Conservation (phyloP, 2,329 filamentous ascomycete species). For the Botrytis hyacinthi region DNA sequence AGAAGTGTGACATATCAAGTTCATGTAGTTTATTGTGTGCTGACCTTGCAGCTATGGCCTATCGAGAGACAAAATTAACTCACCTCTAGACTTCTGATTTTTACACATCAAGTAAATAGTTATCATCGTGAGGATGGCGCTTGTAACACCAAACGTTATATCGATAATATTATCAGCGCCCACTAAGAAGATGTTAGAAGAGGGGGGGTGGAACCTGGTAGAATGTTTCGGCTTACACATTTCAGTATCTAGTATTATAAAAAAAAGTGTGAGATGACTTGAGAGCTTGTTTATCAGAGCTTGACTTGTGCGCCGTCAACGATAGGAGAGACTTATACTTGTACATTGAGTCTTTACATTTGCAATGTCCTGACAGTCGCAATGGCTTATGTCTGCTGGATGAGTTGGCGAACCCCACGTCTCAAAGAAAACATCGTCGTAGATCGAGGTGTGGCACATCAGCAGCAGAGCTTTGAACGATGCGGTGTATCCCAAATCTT, state of each 20-base stretch:
- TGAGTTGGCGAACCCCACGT: neutral
- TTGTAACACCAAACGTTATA: neutral
- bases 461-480: neutral
- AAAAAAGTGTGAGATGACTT: neutral
- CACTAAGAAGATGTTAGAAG: slow-evolving; percentile 2
- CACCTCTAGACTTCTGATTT: neutral
- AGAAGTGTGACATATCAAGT: no score
- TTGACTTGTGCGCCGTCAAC: neutral
- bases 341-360: neutral
- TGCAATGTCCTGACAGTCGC: neutral
- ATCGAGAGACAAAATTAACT: neutral
- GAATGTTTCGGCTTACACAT: slow-evolving; percentile 4
- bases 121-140: neutral
- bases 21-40: neutral
- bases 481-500: neutral
- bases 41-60: neutral
- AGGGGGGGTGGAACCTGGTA: neutral
- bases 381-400: neutral
- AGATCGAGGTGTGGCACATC: neutral
- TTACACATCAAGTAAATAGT: neutral
- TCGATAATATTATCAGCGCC: slow-evolving; percentile 9
- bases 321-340: neutral
- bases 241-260: neutral
- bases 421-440: neutral
- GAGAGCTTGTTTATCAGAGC: neutral